Evolutionary conservation across 176 grass and related monocot genomes (phyloP), one percentile per base, ranked within the genome.

Genomic region (Triticum timopheevii): DNA sequence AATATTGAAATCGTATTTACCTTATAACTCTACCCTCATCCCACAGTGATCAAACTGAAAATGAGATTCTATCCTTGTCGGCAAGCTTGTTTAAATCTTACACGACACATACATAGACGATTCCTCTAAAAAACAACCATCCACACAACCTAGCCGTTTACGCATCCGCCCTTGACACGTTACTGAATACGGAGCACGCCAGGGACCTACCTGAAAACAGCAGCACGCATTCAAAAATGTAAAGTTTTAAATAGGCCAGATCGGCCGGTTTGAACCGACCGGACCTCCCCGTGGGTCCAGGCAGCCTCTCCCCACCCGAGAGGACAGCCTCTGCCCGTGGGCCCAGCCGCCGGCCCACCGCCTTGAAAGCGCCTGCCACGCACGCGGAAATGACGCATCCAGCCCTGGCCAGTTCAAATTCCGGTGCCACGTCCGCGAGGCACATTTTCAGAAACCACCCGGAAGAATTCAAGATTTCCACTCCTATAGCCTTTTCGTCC

Each of bases 341-440:
- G 50, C 50, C 50, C 50, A 6, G 19, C 16, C 16, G 8, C 20
- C 33, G 5, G 13, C 42, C 12, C 72, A 64, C 31, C 6, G 62
- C 76, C 61, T 76, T 81, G 75, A 85, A 77, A 23, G 3, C 78
- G n/a, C 16, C 15, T 8, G 85, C 85, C 82, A 85, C 82, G 81
- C 38, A 77, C 62, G 62, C 69, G 65, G 17, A 81, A 88, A 70
- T 22, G 86, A 85, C 90, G 82, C 52, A 58, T 78, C 52, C 16
- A 1, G 62, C 85, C 81, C 28, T 27, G 16, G 1, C 1, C 49
- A 40, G 82, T 91, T 91, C 90, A 91, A 91, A 91, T 85, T 81
- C 81, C 23, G 65, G 34, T 87, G 80, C 75, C 89, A 79, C 80
- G 17, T 59, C 66, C 0, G 75, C 62, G 17, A 1, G 36, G 1